These are phyloP conservation scores for Stachybotrys elegans DNA, from an alignment of 2,329 filamentous ascomycete genomes.

Conservation along the genomic window DNA sequence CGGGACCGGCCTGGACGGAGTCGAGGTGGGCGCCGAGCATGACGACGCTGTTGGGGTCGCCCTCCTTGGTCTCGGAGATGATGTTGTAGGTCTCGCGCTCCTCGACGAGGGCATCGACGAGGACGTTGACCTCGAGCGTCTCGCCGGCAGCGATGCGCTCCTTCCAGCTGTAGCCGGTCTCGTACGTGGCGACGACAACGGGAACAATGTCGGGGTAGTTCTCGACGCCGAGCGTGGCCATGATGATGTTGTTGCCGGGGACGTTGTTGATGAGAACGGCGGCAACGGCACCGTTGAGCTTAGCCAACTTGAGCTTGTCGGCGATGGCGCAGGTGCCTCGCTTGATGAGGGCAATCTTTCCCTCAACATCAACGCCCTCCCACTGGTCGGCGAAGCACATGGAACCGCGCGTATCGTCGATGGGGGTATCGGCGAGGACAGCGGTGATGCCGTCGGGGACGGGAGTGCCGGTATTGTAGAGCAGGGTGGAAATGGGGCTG, in stretches of 20 bases:
- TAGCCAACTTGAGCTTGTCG: constrained; percentile 39
- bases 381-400: constrained; percentile 39
- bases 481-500: constrained; percentile 32
- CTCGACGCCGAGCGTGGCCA: constrained; percentile 48
- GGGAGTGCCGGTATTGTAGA: constrained; percentile 41
- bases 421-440: constrained; percentile 28
- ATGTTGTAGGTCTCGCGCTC: constrained; percentile 33
- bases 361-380: constrained; percentile 36
- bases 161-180: constrained; percentile 30
- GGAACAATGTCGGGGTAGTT: constrained; percentile 29
- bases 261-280: constrained; percentile 59
- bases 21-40: constrained; percentile 38
- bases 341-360: constrained; percentile 40
- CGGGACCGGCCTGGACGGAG: constrained; percentile 32
- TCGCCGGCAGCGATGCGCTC: constrained; percentile 26
- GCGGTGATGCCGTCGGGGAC: constrained; percentile 30
- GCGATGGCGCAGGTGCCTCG: constrained; percentile 36
- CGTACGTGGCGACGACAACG: constrained; percentile 29
- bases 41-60: constrained; percentile 36
- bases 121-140: constrained; percentile 25
- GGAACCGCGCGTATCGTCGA: constrained; percentile 31
- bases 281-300: constrained; percentile 33
- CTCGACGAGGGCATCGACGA: constrained; percentile 32
- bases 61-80: constrained; percentile 37
- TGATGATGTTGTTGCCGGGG: constrained; percentile 34